Percentiles rank a stretch among this genome's conserved stretches.
Evolutionary conservation across 2,329 filamentous ascomycete genomes (phyloP).

Genomic region (Fusarium acutatum): DNA sequence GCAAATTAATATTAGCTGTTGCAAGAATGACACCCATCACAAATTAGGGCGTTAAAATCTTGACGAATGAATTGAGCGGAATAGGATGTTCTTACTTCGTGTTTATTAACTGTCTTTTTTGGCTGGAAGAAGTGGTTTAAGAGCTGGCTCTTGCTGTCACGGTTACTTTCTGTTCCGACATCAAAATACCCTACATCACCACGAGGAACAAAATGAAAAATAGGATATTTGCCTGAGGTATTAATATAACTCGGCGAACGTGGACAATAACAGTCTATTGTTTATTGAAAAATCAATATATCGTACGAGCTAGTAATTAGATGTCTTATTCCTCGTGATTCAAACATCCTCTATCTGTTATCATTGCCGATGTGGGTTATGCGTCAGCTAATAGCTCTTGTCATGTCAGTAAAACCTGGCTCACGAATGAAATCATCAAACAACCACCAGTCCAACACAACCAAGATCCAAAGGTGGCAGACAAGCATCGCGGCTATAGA

Average conservation of each 20-base stretch:
- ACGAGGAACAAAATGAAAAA: background rate
- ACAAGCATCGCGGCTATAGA: background rate
- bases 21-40: accelerated
- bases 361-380: accelerated
- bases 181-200: background rate
- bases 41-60: accelerated
- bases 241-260: accelerated
- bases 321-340: accelerated
- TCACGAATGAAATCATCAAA: accelerated
- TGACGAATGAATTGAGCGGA: accelerated
- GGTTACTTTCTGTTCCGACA: background rate
- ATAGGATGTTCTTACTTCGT: accelerated
- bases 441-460: accelerated
- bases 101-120: accelerated
- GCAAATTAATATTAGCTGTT: accelerated
- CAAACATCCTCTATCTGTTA: accelerated
- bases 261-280: accelerated
- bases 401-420: accelerated
- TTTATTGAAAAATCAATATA: accelerated
- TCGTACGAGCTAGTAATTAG: accelerated
- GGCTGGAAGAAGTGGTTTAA: accelerated
- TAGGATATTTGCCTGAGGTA: accelerated
- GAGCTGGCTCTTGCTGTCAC: background rate
- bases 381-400: accelerated
- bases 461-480: background rate